These are phyloP conservation scores for Trametes pubescens DNA, from an alignment of 1,284 basidiomycete genomes.

Conservation along the genomic window DNA sequence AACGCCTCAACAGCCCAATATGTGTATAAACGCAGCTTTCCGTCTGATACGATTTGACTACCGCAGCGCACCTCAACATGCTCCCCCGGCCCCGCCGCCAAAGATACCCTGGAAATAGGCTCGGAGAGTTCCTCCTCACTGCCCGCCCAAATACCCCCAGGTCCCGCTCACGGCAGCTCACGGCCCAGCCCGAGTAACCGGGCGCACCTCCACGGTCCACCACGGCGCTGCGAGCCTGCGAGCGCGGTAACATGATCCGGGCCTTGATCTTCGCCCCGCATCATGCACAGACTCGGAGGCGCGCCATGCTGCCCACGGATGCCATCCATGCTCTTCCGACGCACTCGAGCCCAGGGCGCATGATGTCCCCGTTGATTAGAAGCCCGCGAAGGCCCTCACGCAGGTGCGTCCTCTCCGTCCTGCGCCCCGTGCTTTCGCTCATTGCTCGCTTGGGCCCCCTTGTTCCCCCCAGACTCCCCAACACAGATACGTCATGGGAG, in stretches of 20 bases:
- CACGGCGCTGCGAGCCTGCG: slow-evolving; percentile 13
- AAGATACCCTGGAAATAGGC: slow-evolving; percentile 30
- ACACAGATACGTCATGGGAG: slow-evolving; percentile 26
- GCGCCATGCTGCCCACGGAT: slow-evolving; percentile 11
- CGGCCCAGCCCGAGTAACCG: slow-evolving; percentile 15
- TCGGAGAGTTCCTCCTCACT: slow-evolving; percentile 17
- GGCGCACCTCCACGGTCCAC: slow-evolving; percentile 2
- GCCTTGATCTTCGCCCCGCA: slow-evolving; percentile 17
- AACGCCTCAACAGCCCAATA: not conserved
- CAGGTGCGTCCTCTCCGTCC: slow-evolving; percentile 2
- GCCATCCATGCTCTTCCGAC: slow-evolving; percentile 5
- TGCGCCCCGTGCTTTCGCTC: not conserved
- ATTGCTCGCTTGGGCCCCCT: not conserved
- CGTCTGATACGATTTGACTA: slow-evolving; percentile 14
- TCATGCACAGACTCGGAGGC: slow-evolving; percentile 14
- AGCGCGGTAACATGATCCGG: slow-evolving; percentile 21
- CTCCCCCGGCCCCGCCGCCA: slow-evolving; percentile 18
- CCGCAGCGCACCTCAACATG: slow-evolving; percentile 8
- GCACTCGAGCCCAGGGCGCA: slow-evolving; percentile 17
- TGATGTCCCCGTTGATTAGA: slow-evolving; percentile 11
- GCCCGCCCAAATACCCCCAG: not conserved
- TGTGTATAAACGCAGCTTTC: slow-evolving; percentile 4
- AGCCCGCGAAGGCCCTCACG: slow-evolving; percentile 1
- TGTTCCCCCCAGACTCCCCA: slow-evolving; percentile 1
- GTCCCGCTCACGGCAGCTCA: slow-evolving; percentile 10